Evolutionary conservation across 202 grass and related monocot genomes (phyloP), one percentile per base, ranked within the genome.

Genomic region (Saccharum hybrid): DNA sequence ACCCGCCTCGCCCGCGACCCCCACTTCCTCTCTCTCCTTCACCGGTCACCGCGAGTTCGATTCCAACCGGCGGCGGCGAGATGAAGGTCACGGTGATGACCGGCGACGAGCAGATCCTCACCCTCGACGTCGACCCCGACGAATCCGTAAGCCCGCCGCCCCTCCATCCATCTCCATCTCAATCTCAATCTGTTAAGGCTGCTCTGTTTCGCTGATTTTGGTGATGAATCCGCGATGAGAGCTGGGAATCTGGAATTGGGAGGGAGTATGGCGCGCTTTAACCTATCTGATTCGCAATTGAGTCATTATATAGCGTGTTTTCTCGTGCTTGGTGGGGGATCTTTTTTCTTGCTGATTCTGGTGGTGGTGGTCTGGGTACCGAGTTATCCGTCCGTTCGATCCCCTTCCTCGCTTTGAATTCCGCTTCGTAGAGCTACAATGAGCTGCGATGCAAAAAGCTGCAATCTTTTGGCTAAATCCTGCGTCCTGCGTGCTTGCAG

Each of bases 401-500:
- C 45, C 75, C 16, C 41, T 70, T 72, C 16, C 41, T 7, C 42
- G 6, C 10, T 41, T 26, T 8, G 59, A 86, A 41, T 70, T 75
- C 51, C 23, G 23, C 22, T 5, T 40, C 68, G 10, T 78, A 13
- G 39, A 18, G 30, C 12, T 62, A 7, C 36, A 7, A 45, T 77
- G 43, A 71, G 80, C 64, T 71, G 30, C 6, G 10, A 51, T 33
- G 67, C 5, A 19, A 63, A 84, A 76, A n/a, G 21, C 13, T 76
- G 33, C 37, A 3, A 4, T 51, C 16, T 73, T 71, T 72, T 64
- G 1, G 10, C 23, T 76, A 37, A 89, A 56, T 87, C 18, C 6
- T 39, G 36, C 15, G 34, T 28, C 39, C 12, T 19, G 15, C 34
- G 0, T 68, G 71, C 15, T 75, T 77, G 77, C 87, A 98, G 96